phyloP scores from a whole-genome alignment of 352 stramenopile species.

The Hyaloperonospora arabidopsidis region DNA sequence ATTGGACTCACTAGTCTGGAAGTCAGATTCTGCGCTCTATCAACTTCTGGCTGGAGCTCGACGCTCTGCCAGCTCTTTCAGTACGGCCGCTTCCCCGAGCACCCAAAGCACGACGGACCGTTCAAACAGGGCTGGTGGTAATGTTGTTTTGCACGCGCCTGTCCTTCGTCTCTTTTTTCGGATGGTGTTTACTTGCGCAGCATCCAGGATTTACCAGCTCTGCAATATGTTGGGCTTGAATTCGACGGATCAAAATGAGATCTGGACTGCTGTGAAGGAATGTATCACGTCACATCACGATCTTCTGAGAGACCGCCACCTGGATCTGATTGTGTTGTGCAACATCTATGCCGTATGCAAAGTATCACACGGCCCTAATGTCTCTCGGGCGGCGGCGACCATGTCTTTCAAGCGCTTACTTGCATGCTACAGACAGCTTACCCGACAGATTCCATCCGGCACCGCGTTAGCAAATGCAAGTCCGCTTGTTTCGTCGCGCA shows the following conservation, averaged over 20 bases:
- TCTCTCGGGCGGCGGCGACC: constrained; percentile 33
- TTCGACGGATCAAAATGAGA: constrained; percentile 70
- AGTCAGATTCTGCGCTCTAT: constrained; percentile 64
- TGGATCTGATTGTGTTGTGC: constrained; percentile 79
- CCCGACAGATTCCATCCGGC: constrained; percentile 27
- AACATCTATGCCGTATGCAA: constrained; percentile 84
- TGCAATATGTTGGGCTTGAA: constrained; percentile 64
- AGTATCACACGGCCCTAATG: constrained; percentile 61
- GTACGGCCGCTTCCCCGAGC: constrained; percentile 15
- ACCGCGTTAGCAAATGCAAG: constrained; percentile 8
- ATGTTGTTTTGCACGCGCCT: constrained; percentile 20
- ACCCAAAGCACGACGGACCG: constrained; percentile 8
- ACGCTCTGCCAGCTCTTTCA: constrained; percentile 8
- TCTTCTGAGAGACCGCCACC: constrained; percentile 59
- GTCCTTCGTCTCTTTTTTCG: constrained; percentile 82
- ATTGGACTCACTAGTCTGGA: constrained; percentile 69
- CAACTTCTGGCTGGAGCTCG: constrained; percentile 34
- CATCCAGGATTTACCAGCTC: constrained; percentile 69
- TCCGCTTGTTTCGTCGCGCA: constrained; percentile 28
- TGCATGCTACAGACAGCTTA: constrained; percentile 68
- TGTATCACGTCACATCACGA: constrained; percentile 57
- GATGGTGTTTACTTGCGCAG: constrained; percentile 78
- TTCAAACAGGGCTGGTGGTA: constrained; percentile 8
- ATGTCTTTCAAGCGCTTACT: constrained; percentile 71
- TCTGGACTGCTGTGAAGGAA: constrained; percentile 83